phyloP scores from a whole-genome alignment of 441 rosid species.

The Pelargonium myrrhifolium region DNA sequence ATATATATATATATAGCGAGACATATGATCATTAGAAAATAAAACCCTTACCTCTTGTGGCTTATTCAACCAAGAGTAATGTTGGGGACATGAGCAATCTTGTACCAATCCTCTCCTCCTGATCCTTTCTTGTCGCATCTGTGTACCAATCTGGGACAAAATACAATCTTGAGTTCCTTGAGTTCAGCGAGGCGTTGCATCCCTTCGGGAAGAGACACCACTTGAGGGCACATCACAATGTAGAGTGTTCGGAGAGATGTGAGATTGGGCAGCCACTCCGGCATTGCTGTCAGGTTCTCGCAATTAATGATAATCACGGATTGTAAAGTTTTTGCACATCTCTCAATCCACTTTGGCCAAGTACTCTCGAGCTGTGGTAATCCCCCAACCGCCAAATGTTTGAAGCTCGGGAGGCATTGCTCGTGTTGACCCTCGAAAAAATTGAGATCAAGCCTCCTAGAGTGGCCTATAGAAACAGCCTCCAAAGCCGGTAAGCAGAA shows the following conservation, averaged over 20 bases:
- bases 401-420: no score
- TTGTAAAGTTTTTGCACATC: background rate
- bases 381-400: no score
- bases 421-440: background rate
- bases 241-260: background rate
- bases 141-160: no score
- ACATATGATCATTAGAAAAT: no score
- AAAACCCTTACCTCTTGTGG: conserved; percentile 26
- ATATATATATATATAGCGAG: no score
- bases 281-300: background rate
- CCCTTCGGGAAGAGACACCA: no score
- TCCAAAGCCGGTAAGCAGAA: background rate
- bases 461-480: background rate
- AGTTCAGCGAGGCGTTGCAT: no score
- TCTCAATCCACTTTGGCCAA: background rate
- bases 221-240: no score
- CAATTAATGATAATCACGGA: background rate
- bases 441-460: background rate
- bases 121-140: conserved; percentile 2
- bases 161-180: no score
- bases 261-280: background rate
- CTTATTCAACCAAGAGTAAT: conserved; percentile 24
- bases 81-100: conserved; percentile 7
- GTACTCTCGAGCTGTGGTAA: background rate
- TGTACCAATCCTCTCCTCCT: conserved; percentile 7